Evolutionary conservation across 495 filamentous ascomycete species (phyloP).

Genomic region (Hyphodiscus hymeniophilus): DNA sequence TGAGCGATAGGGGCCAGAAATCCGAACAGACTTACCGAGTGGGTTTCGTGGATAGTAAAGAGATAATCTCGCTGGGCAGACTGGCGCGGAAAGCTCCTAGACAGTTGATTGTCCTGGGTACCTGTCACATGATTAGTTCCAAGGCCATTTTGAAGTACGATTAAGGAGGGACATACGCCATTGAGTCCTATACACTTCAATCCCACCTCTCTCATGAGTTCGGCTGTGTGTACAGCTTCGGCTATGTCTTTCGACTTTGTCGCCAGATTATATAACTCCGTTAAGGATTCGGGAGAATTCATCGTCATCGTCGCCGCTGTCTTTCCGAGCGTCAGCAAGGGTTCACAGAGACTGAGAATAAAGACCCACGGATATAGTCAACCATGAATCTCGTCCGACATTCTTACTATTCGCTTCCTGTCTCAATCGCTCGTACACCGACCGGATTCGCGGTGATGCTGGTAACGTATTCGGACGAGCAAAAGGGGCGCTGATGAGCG

Average conservation of each 20-base stretch:
- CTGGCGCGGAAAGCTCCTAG: slow-evolving; percentile 55
- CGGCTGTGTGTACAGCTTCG: slow-evolving; percentile 46
- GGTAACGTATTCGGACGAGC: slow-evolving; percentile 59
- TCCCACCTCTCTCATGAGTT: slow-evolving; percentile 70
- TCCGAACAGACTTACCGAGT: too few species aligned
- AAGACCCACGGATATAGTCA: slow-evolving; percentile 55
- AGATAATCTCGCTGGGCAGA: slow-evolving; percentile 40
- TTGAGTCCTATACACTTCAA: slow-evolving; percentile 82
- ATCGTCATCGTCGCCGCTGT: slow-evolving; percentile 68
- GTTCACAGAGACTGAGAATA: too few species aligned
- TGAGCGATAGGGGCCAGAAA: too few species aligned
- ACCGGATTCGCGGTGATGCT: slow-evolving; percentile 49
- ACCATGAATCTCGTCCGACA: slow-evolving; percentile 53
- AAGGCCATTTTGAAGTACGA: background rate
- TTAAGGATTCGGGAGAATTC: slow-evolving; percentile 61
- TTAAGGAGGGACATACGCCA: slow-evolving; percentile 30
- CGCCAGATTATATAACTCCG: slow-evolving; percentile 45
- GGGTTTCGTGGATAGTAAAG: slow-evolving; percentile 36
- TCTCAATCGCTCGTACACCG: slow-evolving; percentile 52
- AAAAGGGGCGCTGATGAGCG: slow-evolving; percentile 58
- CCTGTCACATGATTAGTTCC: slow-evolving; percentile 25
- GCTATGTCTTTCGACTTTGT: slow-evolving; percentile 29
- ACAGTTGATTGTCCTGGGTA: slow-evolving; percentile 73
- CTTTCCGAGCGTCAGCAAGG: slow-evolving; percentile 24
- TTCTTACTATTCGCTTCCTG: slow-evolving; percentile 42